phyloP scores from a whole-genome alignment of 495 filamentous ascomycete genomes.

The Xylona heveae region DNA sequence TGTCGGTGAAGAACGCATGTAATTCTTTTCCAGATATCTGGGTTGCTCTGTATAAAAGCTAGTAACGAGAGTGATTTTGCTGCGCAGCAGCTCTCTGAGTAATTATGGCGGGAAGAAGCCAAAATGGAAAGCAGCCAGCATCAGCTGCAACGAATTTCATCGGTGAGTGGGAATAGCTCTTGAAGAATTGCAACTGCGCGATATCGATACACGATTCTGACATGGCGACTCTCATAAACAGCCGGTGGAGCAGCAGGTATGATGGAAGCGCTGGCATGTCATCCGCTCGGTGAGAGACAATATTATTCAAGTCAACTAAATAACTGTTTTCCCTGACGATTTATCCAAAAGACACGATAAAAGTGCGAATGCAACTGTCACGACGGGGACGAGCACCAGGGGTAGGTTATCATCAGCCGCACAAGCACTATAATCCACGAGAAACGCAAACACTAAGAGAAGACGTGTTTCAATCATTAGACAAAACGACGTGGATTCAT shows the following conservation, averaged over 20 bases:
- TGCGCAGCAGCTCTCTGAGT: too few species aligned
- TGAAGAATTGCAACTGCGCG: not conserved
- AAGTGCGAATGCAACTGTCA: slow-evolving; percentile 99
- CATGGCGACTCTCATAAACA: slow-evolving; percentile 15
- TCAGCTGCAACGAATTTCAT: slow-evolving; percentile 86
- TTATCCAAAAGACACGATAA: slow-evolving; percentile 55
- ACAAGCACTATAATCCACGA: not conserved
- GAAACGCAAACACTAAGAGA: too few species aligned
- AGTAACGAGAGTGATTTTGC: too few species aligned
- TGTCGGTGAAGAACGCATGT: too few species aligned
- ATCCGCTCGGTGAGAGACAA: slow-evolving; percentile 73
- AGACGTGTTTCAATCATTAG: too few species aligned
- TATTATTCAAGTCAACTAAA: not conserved
- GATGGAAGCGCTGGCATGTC: slow-evolving; percentile 96
- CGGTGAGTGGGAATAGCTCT: slow-evolving; percentile 29
- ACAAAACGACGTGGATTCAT: slow-evolving; percentile 72
- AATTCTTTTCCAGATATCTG: too few species aligned
- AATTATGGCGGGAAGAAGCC: too few species aligned
- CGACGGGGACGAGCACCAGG: slow-evolving; percentile 64
- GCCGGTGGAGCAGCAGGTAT: slow-evolving; percentile 96
- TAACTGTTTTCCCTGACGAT: slow-evolving; percentile 2
- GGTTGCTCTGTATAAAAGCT: too few species aligned
- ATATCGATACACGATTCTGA: not conserved
- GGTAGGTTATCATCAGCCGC: slow-evolving; percentile 20
- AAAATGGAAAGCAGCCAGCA: slow-evolving; percentile 59